Evolutionary conservation across 805 yeast genomes (phyloP).

Genomic region (Spathaspora hagerdaliae): DNA sequence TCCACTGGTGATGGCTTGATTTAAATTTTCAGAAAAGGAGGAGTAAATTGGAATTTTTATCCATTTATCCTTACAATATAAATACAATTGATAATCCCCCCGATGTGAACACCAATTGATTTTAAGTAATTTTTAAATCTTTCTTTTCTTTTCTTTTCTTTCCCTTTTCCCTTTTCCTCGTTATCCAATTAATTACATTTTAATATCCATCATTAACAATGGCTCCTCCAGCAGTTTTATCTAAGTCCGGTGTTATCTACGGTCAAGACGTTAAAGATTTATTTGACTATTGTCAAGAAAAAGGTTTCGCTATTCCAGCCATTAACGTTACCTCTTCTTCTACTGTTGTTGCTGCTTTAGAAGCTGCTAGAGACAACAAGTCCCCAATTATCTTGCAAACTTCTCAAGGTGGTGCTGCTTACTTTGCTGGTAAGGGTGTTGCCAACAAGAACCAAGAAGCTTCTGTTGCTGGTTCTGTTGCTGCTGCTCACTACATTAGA

Average conservation of each 20-base stretch:
- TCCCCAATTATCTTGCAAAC: conserved; percentile 96
- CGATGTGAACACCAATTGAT: not conserved
- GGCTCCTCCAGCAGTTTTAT: conserved; percentile 57
- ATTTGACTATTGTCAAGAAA: conserved; percentile 88
- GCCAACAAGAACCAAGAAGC: conserved; percentile 90
- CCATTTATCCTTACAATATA: not conserved
- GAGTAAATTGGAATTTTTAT: not conserved
- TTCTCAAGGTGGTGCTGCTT: conserved; percentile 99
- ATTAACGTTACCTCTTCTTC: conserved; percentile 98
- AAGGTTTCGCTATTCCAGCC: conserved; percentile 97
- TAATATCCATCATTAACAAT: conserved; percentile 4
- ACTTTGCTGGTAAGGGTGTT: conserved; percentile 99
- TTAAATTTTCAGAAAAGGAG: not conserved
- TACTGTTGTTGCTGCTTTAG: conserved; percentile 62
- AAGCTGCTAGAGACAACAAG: conserved; percentile 46
- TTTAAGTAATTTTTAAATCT: not conserved
- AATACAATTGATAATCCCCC: not conserved
- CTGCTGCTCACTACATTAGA: conserved; percentile 98
- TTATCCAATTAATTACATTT: not conserved
- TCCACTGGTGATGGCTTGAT: not conserved
- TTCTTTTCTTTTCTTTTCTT: not conserved
- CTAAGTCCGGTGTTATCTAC: conserved; percentile 95
- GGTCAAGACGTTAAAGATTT: conserved; percentile 91
- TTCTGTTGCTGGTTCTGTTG: conserved; percentile 89
- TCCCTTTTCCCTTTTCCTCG: not conserved